A percentile compares a stretch with the other conserved stretches of the same genome.
phyloP scores from a whole-genome alignment of 352 stramenopile species.

The Discostella stelligera region DNA sequence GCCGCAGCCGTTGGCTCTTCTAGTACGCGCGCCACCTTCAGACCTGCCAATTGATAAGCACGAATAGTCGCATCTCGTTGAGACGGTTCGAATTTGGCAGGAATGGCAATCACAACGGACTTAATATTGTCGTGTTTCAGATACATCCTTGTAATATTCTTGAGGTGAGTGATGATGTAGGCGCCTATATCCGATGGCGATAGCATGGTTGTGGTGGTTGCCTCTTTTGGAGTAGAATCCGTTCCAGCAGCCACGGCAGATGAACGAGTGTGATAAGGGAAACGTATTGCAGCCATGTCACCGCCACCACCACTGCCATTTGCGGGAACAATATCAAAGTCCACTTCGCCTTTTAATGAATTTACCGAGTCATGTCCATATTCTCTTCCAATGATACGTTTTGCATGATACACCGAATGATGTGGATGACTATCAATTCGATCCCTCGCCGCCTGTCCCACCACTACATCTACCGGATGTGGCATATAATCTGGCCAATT shows the following conservation, averaged over 20 bases:
- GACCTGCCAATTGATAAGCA: slow-evolving; percentile 75
- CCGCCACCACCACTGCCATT: slow-evolving; percentile 16
- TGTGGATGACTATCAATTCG: slow-evolving; percentile 74
- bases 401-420: slow-evolving; percentile 85
- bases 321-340: slow-evolving; percentile 57
- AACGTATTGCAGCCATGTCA: slow-evolving; percentile 6
- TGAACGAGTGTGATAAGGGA: slow-evolving; percentile 49
- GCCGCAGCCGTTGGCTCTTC: slow-evolving; percentile 86
- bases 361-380: slow-evolving; percentile 58
- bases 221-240: background rate
- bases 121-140: slow-evolving; percentile 83
- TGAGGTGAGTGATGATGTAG: slow-evolving; percentile 80
- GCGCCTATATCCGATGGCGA: slow-evolving; percentile 73
- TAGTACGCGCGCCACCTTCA: slow-evolving; percentile 76
- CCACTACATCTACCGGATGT: slow-evolving; percentile 67
- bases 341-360: slow-evolving; percentile 69
- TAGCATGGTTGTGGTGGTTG: slow-evolving; percentile 27
- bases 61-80: slow-evolving; percentile 77
- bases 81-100: slow-evolving; percentile 83
- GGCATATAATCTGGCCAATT: slow-evolving; percentile 35
- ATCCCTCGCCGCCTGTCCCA: slow-evolving; percentile 66
- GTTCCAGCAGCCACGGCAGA: background rate
- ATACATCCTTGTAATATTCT: slow-evolving; percentile 69
- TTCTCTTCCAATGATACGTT: slow-evolving; percentile 82
- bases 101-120: slow-evolving; percentile 85